Evolutionary conservation across 2,329 filamentous ascomycete genomes (phyloP).

Genomic region (Botryotinia calthae): DNA sequence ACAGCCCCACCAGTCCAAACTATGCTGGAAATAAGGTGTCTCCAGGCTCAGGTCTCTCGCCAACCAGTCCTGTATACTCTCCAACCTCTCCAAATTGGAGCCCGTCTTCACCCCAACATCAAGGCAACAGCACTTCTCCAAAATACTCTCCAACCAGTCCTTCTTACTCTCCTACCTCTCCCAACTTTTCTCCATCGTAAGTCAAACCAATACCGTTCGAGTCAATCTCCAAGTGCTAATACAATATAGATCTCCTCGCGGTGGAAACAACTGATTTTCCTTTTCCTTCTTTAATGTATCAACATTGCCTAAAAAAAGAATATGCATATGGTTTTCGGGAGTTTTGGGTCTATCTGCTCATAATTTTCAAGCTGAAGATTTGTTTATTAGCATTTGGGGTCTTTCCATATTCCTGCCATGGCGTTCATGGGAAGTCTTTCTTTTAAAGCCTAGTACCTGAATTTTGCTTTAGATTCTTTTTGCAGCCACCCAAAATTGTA

Average conservation of each 20-base stretch:
- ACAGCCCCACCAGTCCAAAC: constrained; percentile 36
- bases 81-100: constrained; percentile 37
- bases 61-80: constrained; percentile 38
- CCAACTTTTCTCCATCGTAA: constrained; percentile 36
- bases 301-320: constrained; percentile 32
- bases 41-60: constrained; percentile 35
- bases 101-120: constrained; percentile 35
- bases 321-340: constrained; percentile 22
- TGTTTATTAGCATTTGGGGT: constrained; percentile 24
- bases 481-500: constrained; percentile 26
- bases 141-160: constrained; percentile 38
- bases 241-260: constrained; percentile 30
- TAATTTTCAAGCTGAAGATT: constrained; percentile 17
- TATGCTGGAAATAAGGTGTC: constrained; percentile 33
- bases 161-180: constrained; percentile 34
- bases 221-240: constrained; percentile 18
- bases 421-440: constrained; percentile 19
- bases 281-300: constrained; percentile 31
- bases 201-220: background rate
- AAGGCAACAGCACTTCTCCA: constrained; percentile 40
- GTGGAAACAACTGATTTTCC: constrained; percentile 24
- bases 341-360: constrained; percentile 19
- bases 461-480: constrained; percentile 16
- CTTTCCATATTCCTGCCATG: constrained; percentile 9
- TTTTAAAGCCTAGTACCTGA: constrained; percentile 6